Base-by-base conservation (phyloP, 1,284 basidiomycete genomes). In the Marasmius sp. region DNA sequence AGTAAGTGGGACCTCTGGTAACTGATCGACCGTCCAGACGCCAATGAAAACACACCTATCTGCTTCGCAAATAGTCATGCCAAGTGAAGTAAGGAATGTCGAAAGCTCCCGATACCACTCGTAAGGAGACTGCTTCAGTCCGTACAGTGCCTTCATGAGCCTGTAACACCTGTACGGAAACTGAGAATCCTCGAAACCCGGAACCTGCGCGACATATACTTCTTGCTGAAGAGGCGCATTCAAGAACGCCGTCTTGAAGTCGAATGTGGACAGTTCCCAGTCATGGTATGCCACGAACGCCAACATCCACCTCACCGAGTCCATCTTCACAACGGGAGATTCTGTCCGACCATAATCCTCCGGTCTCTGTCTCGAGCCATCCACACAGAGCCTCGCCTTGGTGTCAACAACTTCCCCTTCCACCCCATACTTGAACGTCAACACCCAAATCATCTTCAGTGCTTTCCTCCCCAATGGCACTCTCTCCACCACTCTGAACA, bases 91-190 rank as follows among this genome's bases (percentile, higher is more conserved):
- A 11, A 78, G 57, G 4, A 68, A 51, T 1, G 48, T 47, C 11
- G 66, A 49, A 8, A 77, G 60, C 5, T 72, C 61, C 22, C 67
- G 57, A 49, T 78, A 74, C 69, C 74, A 79, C 16, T 70, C 64
- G 16, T 67, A 66, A 0, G 72, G 73, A 0, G 78, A 74, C 60
- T 79, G 77, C 57, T 75, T 72, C 4, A 80, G 68, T 2, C 79
- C 76, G 66, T 80, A 79, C 11, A 77, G 58, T 0, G 70, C 68
- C 18, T 69, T 67, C 6, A 64, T 52, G 1, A 73, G 55, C 4
- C 58, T 59, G 9, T 64, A 61, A 14, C 70, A 71, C 11, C 56
- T 45, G 1, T 57, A 50, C 3, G 64, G 61, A 8, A 64, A 59
- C 14, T 16, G 39, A 16, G 47, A 37, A 22, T 66, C 60, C 1